Evolutionary conservation across 345 rosid genomes (phyloP).

Genomic region (Boechera retrofracta): DNA sequence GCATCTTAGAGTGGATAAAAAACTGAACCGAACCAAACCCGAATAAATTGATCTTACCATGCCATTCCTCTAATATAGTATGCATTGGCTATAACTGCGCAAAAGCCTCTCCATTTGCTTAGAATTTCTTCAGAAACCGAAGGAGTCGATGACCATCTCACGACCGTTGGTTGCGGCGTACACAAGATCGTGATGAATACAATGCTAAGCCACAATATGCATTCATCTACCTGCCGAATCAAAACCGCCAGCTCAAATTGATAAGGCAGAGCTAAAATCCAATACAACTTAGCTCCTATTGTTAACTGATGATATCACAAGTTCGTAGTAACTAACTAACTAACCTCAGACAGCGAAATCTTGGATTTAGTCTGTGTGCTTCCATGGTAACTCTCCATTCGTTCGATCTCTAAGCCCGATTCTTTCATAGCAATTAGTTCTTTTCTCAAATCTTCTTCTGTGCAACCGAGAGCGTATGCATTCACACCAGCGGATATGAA

Average conservation of each 20-base stretch:
- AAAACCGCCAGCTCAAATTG: slow-evolving; percentile 2
- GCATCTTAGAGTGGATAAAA: neutral
- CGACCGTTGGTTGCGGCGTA: slow-evolving; percentile 88
- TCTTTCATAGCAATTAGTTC: slow-evolving; percentile 77
- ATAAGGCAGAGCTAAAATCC: slow-evolving; percentile 3
- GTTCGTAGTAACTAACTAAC: neutral
- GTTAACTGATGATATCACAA: neutral
- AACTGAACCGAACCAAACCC: neutral
- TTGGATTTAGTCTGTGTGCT: slow-evolving; percentile 70
- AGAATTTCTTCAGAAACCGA: slow-evolving; percentile 68
- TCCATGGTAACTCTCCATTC: slow-evolving; percentile 62
- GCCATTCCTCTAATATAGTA: slow-evolving; percentile 87
- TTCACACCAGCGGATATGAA: slow-evolving; percentile 88
- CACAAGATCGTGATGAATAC: slow-evolving; percentile 91
- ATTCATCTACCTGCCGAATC: slow-evolving; percentile 69
- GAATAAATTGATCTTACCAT: slow-evolving; percentile 60
- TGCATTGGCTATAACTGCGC: slow-evolving; percentile 91
- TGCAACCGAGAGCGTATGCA: slow-evolving; percentile 89
- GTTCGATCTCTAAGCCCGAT: slow-evolving; percentile 67
- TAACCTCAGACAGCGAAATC: slow-evolving; percentile 69
- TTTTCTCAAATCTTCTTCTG: slow-evolving; percentile 72
- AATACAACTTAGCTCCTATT: neutral
- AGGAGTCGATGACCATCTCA: slow-evolving; percentile 83
- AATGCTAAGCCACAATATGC: slow-evolving; percentile 90
- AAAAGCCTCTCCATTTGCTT: slow-evolving; percentile 85